phyloP scores from a whole-genome alignment of 306 rosid species.

The Spatholobus suberectus region DNA sequence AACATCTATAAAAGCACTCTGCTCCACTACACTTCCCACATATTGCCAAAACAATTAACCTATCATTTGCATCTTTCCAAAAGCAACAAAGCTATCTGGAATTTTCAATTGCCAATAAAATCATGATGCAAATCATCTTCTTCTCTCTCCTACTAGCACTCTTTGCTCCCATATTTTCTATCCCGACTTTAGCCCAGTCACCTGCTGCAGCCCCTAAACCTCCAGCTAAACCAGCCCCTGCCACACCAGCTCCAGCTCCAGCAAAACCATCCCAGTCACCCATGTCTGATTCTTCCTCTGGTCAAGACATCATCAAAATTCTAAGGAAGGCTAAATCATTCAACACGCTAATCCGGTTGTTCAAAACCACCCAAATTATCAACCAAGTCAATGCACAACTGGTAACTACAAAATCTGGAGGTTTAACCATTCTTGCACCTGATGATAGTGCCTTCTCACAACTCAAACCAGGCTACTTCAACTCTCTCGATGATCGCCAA shows the following conservation, averaged over 20 bases:
- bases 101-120: not conserved
- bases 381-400: conserved; percentile 65
- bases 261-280: conserved; percentile 51
- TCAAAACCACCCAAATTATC: conserved; percentile 66
- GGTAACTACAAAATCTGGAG: conserved; percentile 51
- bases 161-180: conserved; percentile 16
- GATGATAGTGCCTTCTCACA: conserved; percentile 60
- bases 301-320: conserved; percentile 58
- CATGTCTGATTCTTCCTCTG: conserved; percentile 41
- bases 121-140: conserved; percentile 43
- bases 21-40: not conserved
- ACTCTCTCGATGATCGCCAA: conserved; percentile 49
- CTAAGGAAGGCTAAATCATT: conserved; percentile 62
- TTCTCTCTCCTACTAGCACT: conserved; percentile 26
- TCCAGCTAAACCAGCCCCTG: conserved; percentile 35
- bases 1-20: conserved; percentile 41
- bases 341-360: conserved; percentile 57
- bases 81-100: not conserved
- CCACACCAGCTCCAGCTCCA: conserved; percentile 41
- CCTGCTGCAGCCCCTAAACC: conserved; percentile 57
- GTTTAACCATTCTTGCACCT: conserved; percentile 62
- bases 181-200: conserved; percentile 45
- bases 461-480: conserved; percentile 69
- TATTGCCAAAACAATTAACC: conserved; percentile 22
- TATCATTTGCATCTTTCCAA: conserved; percentile 11